Evolutionary conservation across 352 stramenopile species (phyloP), one percentile per base, ranked within the genome.

Genomic region (Globisporangium splendens): DNA sequence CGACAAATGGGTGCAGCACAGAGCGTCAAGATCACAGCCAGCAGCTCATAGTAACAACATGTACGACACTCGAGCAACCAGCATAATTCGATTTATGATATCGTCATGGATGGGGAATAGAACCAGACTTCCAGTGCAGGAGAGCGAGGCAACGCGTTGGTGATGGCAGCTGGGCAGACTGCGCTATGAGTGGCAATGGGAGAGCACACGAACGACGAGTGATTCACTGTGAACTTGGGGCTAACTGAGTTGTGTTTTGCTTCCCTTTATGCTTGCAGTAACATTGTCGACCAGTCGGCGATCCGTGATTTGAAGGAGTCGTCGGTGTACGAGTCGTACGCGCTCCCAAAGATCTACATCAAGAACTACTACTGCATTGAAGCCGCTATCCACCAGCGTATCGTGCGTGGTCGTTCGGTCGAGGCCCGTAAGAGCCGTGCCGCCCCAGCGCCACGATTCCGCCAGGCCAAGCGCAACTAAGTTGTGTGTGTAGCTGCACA

Each of bases 331-430:
- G 95, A 98, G 80, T 98, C 98, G 77, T 99, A 99, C 85, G 89
- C 95, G 62, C 83, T 99, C 63, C 97, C 97, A 65, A 99, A 99
- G 90, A 96, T 99, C 66, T 99, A 99, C 91, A 98, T 99, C 73
- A 99, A 99, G 96, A 98, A 99, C 93, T 99, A 99, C 82, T 99
- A 99, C 91, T 99, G 96, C 78, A 95, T 99, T 31, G 96, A 99
- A 74, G 96, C 96, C 50, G 97, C 97, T 56, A 98, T 99, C 61
- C 97, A 99, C 88, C 96, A 99, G 83, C 96, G 97, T 83, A 98
- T 99, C 73, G 97, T 99, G 54, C 95, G 97, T 87, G 97, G 93
- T 68, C 93, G 97, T 73, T 98, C 93, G 69, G 78, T 88, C 22
- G 88, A 96, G 67, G 89, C 76, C 60, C 92, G 97, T 75, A 86